Percentiles rank a stretch among this genome's conserved stretches.
phyloP scores from a whole-genome alignment of 257 asterid species.

The Solanum virginianum region DNA sequence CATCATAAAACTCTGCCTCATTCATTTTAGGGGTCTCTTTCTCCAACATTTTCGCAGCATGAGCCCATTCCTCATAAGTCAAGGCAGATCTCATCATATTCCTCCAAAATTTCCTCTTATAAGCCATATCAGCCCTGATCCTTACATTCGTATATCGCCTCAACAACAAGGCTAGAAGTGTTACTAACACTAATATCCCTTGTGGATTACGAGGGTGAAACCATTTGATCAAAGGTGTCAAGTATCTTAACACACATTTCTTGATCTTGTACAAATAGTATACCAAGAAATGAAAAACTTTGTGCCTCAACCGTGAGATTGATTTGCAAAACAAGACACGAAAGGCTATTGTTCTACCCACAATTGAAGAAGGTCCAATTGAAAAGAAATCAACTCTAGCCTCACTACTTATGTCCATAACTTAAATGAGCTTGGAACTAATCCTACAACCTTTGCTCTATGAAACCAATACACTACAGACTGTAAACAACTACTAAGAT shows the following conservation, averaged over 20 bases:
- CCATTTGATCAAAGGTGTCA: conserved; percentile 62
- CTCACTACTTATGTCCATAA: conserved; percentile 77
- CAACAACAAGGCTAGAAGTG: conserved; percentile 60
- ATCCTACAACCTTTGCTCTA: neutral
- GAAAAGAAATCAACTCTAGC: conserved; percentile 56
- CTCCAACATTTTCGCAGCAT: conserved; percentile 87
- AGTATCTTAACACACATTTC: conserved; percentile 17
- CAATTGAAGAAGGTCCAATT: conserved; percentile 59
- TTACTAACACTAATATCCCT: conserved; percentile 68
- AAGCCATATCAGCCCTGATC: conserved; percentile 76
- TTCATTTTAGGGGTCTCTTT: conserved; percentile 64
- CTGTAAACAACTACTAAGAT: neutral
- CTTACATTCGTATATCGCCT: conserved; percentile 74
- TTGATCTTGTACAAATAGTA: conserved; percentile 28
- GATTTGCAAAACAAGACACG: conserved; percentile 61
- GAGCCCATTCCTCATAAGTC: conserved; percentile 97
- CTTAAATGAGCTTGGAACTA: neutral
- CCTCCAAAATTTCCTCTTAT: conserved; percentile 89
- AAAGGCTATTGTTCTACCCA: conserved; percentile 62
- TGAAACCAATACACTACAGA: neutral
- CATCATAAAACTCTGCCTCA: conserved; percentile 73
- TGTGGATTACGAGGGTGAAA: conserved; percentile 91
- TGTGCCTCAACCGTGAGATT: conserved; percentile 47
- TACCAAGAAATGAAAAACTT: conserved; percentile 16
- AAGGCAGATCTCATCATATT: conserved; percentile 88